Conservation (phyloP, 495 filamentous ascomycete species). For the Trichoderma erinaceum region DNA sequence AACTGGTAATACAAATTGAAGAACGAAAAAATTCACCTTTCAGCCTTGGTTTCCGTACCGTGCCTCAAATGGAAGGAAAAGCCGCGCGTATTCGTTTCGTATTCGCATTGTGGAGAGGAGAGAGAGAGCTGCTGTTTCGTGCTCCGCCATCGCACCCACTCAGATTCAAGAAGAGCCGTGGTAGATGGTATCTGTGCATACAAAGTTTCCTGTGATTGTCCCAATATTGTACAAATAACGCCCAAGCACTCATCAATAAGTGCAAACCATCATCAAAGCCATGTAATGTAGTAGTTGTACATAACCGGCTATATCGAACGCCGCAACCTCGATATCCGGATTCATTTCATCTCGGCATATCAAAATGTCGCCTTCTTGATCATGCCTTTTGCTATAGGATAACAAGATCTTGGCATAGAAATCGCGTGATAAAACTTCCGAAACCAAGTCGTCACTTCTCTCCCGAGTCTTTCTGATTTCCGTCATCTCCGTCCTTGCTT, state of each 20-base stretch:
- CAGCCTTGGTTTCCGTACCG: background rate
- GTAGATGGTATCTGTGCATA: background rate
- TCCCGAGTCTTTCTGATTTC: background rate
- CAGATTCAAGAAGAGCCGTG: background rate
- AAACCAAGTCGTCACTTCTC: background rate
- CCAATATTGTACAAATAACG: conserved; percentile 1
- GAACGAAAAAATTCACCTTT: background rate
- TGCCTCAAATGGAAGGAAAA: background rate
- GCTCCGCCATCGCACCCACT: background rate
- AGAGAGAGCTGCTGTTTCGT: background rate
- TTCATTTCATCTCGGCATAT: background rate
- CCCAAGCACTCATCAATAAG: background rate
- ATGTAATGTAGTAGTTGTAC: background rate
- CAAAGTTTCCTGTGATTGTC: background rate
- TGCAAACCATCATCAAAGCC: background rate
- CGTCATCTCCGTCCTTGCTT: background rate
- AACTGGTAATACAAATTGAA: background rate
- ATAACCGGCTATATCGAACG: background rate
- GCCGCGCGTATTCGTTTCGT: background rate
- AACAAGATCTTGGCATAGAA: background rate
- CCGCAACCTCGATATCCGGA: background rate
- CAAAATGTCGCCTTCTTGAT: background rate
- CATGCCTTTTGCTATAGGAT: background rate
- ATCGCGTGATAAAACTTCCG: background rate
- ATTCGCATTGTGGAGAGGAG: background rate